These are phyloP conservation scores for Pseudognaphalium luteoalbum DNA, from an alignment of 129 eudicot species.

Conservation along the genomic window DNA sequence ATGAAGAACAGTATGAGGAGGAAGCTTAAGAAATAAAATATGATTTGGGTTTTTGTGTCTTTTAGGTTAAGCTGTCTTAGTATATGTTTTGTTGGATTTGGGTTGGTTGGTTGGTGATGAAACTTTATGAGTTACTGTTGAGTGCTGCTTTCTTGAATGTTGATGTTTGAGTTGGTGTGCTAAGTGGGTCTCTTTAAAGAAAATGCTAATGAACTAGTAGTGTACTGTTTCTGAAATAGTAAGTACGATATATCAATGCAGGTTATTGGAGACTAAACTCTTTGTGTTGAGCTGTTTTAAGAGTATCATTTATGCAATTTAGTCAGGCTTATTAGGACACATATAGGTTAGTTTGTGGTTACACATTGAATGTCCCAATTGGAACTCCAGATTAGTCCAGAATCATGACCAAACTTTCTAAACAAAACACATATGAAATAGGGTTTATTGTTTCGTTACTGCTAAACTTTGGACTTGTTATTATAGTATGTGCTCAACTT, in stretches of 20 bases:
- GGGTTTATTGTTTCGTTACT: too few relatives aligned
- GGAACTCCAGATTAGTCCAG: too few relatives aligned
- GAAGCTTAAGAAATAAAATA: constrained; percentile 21
- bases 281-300: not conserved
- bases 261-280: not conserved
- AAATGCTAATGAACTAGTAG: constrained; percentile 9
- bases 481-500: too few relatives aligned
- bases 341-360: too few relatives aligned
- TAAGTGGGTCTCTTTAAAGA: not conserved
- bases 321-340: too few relatives aligned
- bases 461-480: too few relatives aligned
- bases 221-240: constrained; percentile 8
- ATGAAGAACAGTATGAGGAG: constrained; percentile 51
- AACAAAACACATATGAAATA: too few relatives aligned
- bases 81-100: constrained; percentile 23
- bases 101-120: not conserved
- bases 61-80: constrained; percentile 26
- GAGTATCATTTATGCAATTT: not conserved
- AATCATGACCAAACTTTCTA: too few relatives aligned
- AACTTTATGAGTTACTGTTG: constrained; percentile 13
- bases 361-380: too few relatives aligned
- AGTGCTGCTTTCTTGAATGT: constrained; percentile 24
- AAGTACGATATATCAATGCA: constrained; percentile 1
- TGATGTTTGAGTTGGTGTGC: constrained; percentile 33
- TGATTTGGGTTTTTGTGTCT: not conserved